These are phyloP conservation scores for Schrenkiella parvula DNA, from an alignment of 345 rosid species.

Conservation along the genomic window DNA sequence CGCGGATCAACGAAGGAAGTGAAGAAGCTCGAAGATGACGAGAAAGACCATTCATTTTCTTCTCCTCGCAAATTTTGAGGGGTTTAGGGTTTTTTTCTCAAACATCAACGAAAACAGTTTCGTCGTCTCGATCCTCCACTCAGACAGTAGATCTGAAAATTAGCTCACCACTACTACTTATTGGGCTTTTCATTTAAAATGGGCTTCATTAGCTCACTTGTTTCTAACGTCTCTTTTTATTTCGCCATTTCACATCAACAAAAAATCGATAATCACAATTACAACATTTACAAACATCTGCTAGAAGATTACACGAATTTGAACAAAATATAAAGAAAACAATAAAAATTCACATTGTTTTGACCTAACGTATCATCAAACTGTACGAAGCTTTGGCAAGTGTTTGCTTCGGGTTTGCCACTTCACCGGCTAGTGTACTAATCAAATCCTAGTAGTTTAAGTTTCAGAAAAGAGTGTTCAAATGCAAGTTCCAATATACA, in stretches of 20 bases:
- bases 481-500: slow-evolving; percentile 63
- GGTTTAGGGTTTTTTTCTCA: slow-evolving; percentile 28
- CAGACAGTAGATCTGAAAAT: background rate
- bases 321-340: background rate
- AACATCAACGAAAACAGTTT: background rate
- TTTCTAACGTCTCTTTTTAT: background rate
- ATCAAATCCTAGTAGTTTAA: slow-evolving; percentile 76
- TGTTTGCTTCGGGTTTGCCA: slow-evolving; percentile 52
- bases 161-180: background rate
- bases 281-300: background rate
- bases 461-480: slow-evolving; percentile 71
- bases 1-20: slow-evolving; percentile 27
- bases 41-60: slow-evolving; percentile 32
- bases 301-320: background rate
- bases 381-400: slow-evolving; percentile 62
- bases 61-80: background rate
- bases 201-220: background rate
- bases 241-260: background rate
- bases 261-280: too few relatives aligned
- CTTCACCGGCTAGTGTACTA: slow-evolving; percentile 71
- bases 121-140: slow-evolving; percentile 4
- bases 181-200: background rate
- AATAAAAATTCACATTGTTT: background rate
- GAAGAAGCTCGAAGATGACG: slow-evolving; percentile 34
- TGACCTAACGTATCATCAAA: slow-evolving; percentile 29